phyloP scores from a whole-genome alignment of 78 protist species.

The Dictyostelium capitatum region DNA sequence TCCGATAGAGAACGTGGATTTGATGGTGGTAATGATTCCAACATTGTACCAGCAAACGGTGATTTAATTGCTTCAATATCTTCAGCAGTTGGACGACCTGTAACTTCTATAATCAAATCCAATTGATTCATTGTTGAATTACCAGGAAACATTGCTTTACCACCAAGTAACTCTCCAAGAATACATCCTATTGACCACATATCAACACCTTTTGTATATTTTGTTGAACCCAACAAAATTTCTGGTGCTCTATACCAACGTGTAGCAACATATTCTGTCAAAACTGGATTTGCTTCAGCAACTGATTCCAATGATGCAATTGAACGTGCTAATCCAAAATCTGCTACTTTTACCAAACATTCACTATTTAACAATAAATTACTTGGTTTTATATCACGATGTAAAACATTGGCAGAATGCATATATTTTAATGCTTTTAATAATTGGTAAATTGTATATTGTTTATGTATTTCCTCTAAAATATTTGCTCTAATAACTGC shows the following conservation, averaged over 20 bases:
- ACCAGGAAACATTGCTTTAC: constrained; percentile 99
- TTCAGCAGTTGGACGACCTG: constrained; percentile 89
- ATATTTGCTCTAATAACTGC: constrained; percentile 98
- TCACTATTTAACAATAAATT: constrained; percentile 97
- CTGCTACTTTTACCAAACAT: constrained; percentile 97
- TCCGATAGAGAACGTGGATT: constrained; percentile 79
- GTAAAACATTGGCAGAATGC: constrained; percentile 96
- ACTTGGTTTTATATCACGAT: constrained; percentile 97
- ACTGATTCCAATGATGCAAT: constrained; percentile 50
- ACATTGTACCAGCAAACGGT: constrained; percentile 95
- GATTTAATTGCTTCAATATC: constrained; percentile 93
- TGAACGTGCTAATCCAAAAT: constrained; percentile 88
- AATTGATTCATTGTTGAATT: constrained; percentile 98
- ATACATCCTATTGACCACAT: constrained; percentile 96
- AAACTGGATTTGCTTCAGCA: constrained; percentile 86
- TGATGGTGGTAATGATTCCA: constrained; percentile 88
- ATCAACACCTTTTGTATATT: constrained; percentile 87
- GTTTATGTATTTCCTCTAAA: constrained; percentile 98
- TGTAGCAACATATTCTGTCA: constrained; percentile 99
- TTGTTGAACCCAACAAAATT: constrained; percentile 97
- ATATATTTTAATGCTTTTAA: constrained; percentile 96
- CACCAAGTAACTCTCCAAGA: constrained; percentile 96
- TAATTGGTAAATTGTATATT: constrained; percentile 96
- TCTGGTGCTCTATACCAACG: constrained; percentile 98
- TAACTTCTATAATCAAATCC: constrained; percentile 94